Evolutionary conservation across 805 yeast species (phyloP).

Genomic region (Torulaspora franciscae): DNA sequence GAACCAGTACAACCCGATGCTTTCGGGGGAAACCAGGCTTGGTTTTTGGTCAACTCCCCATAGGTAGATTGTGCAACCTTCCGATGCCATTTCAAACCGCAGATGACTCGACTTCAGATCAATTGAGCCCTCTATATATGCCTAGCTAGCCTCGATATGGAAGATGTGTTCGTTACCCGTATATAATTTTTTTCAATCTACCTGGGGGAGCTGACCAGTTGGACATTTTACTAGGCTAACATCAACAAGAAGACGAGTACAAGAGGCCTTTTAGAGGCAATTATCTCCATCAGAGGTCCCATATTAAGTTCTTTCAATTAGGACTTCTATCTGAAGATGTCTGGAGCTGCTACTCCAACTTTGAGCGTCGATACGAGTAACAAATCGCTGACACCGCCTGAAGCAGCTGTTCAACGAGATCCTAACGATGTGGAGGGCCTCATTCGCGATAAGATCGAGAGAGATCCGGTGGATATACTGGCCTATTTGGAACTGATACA

Average conservation of each 20-base stretch:
- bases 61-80: conserved; percentile 18
- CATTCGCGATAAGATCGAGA: conserved; percentile 50
- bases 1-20: conserved; percentile 31
- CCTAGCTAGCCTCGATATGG: not conserved
- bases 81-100: not conserved
- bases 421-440: conserved; percentile 50
- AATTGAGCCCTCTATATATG: not conserved
- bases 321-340: conserved; percentile 2
- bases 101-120: not conserved
- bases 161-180: conserved; percentile 1
- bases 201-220: not conserved
- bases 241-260: not conserved
- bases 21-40: conserved; percentile 28
- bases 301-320: not conserved
- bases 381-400: conserved; percentile 11
- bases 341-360: conserved; percentile 14
- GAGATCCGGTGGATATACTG: conserved; percentile 48
- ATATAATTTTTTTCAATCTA: not conserved
- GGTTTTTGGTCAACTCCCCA: conserved; percentile 31
- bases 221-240: not conserved
- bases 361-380: conserved; percentile 10
- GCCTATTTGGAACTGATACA: conserved; percentile 56
- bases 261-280: not conserved
- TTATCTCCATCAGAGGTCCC: not conserved
- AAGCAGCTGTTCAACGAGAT: conserved; percentile 4